These are phyloP conservation scores for Fusarium sulawesiense DNA, from an alignment of 2,329 filamentous ascomycete genomes.

Conservation along the genomic window DNA sequence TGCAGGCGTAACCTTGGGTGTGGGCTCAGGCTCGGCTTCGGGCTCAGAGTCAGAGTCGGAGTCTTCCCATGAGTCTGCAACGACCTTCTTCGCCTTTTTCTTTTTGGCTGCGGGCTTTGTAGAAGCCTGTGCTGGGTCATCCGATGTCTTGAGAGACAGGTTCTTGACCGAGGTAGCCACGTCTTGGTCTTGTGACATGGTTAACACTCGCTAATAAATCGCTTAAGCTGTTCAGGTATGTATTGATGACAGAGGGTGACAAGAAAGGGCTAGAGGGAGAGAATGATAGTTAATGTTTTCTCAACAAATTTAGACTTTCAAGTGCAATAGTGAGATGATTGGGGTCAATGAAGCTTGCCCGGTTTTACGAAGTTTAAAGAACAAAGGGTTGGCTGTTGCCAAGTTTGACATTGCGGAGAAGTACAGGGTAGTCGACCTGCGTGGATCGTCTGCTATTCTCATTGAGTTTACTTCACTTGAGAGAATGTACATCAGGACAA, in stretches of 20 bases:
- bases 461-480: background rate
- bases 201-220: background rate
- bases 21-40: slow-evolving; percentile 52
- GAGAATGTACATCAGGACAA: background rate
- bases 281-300: no score
- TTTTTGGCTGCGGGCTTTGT: slow-evolving; percentile 46
- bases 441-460: background rate
- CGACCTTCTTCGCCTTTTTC: slow-evolving; percentile 45
- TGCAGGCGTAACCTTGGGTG: slow-evolving; percentile 50
- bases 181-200: slow-evolving; percentile 44
- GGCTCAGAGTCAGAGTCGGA: slow-evolving; percentile 64
- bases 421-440: slow-evolving; percentile 22
- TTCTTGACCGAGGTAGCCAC: slow-evolving; percentile 49
- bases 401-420: slow-evolving; percentile 30
- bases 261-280: background rate
- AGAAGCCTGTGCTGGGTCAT: slow-evolving; percentile 24
- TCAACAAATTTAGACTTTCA: background rate
- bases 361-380: background rate
- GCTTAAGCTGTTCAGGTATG: background rate
- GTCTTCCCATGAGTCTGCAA: slow-evolving; percentile 65
- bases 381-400: slow-evolving; percentile 11
- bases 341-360: background rate
- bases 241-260: no score
- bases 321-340: background rate
- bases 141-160: slow-evolving; percentile 46